A percentile compares a stretch with the other conserved stretches of the same genome.
phyloP scores from a whole-genome alignment of 345 rosid species.

The Populus euphratica region DNA sequence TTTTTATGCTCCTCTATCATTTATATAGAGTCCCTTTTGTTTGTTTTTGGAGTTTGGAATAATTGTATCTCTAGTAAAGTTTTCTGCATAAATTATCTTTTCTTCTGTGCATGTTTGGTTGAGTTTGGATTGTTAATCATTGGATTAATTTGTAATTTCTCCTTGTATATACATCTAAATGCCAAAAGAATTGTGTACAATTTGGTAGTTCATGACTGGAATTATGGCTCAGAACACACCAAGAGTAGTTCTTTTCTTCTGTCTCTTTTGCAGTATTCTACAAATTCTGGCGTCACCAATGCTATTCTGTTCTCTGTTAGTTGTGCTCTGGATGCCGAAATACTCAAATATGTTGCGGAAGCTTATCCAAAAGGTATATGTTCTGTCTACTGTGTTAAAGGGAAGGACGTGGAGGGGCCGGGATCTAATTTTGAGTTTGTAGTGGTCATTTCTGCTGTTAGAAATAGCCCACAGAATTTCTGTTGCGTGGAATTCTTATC shows the following conservation, averaged over 20 bases:
- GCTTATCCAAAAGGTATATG: slow-evolving; percentile 89
- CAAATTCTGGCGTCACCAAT: not conserved
- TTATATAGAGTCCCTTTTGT: not conserved
- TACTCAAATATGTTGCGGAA: slow-evolving; percentile 75
- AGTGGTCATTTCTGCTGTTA: slow-evolving; percentile 77
- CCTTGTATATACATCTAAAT: not conserved
- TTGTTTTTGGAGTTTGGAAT: not conserved
- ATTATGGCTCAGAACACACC: not conserved
- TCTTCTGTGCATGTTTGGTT: not conserved
- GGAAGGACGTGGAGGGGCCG: slow-evolving; percentile 79
- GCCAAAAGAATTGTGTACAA: not conserved
- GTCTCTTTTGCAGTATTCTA: not conserved
- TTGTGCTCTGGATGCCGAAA: slow-evolving; percentile 77
- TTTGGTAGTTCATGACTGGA: not conserved
- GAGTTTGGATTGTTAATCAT: not conserved
- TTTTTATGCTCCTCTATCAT: not conserved
- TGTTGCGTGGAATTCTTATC: slow-evolving; percentile 49
- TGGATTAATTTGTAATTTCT: not conserved
- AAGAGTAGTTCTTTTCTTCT: not conserved
- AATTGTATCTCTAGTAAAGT: not conserved
- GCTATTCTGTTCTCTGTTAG: slow-evolving; percentile 40
- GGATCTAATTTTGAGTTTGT: slow-evolving; percentile 87
- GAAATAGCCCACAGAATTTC: slow-evolving; percentile 90
- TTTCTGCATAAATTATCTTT: not conserved
- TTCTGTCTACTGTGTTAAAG: slow-evolving; percentile 68